Evolutionary conservation across 805 yeast genomes (phyloP).

Genomic region (Groenewaldozyma salmanticensis): DNA sequence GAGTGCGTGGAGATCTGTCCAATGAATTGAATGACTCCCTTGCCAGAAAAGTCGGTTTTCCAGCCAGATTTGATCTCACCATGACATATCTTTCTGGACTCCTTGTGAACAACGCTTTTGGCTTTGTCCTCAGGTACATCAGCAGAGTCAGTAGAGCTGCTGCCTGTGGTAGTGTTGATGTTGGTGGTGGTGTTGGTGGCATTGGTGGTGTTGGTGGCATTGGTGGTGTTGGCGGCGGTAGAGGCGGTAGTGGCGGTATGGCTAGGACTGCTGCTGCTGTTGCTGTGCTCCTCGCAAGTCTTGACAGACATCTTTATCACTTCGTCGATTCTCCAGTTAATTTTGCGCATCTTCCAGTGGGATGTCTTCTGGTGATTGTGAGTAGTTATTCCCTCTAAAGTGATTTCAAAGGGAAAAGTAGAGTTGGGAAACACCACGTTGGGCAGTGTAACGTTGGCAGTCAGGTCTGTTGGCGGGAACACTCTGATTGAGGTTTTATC

Average conservation of each 20-base stretch:
- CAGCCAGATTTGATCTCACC: conserved; percentile 88
- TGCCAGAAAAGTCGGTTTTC: conserved; percentile 80
- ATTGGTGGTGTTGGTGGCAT: not conserved
- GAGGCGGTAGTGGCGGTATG: conserved; percentile 3
- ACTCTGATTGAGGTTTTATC: conserved; percentile 82
- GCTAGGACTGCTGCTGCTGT: conserved; percentile 6
- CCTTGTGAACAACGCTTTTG: conserved; percentile 36
- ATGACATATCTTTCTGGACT: conserved; percentile 57
- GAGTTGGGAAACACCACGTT: conserved; percentile 85
- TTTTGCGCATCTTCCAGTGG: conserved; percentile 81
- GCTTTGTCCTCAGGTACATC: conserved; percentile 6
- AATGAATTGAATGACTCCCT: conserved; percentile 65
- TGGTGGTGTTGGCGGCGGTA: conserved; percentile 4
- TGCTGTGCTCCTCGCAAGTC: conserved; percentile 48
- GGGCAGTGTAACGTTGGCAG: conserved; percentile 81
- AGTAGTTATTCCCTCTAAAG: conserved; percentile 47
- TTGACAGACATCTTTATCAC: conserved; percentile 49
- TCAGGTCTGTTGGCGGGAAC: conserved; percentile 90
- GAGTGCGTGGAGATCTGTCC: conserved; percentile 21
- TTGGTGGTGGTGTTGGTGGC: conserved; percentile 5
- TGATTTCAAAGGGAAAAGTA: conserved; percentile 71
- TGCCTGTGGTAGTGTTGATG: conserved; percentile 18
- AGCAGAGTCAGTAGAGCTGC: conserved; percentile 21
- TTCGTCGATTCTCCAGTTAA: conserved; percentile 86
- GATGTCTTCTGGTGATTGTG: conserved; percentile 17